Evolutionary conservation across 1,284 basidiomycete species (phyloP), one percentile per base, ranked within the genome.

Genomic region (Rhodotorula sp.): DNA sequence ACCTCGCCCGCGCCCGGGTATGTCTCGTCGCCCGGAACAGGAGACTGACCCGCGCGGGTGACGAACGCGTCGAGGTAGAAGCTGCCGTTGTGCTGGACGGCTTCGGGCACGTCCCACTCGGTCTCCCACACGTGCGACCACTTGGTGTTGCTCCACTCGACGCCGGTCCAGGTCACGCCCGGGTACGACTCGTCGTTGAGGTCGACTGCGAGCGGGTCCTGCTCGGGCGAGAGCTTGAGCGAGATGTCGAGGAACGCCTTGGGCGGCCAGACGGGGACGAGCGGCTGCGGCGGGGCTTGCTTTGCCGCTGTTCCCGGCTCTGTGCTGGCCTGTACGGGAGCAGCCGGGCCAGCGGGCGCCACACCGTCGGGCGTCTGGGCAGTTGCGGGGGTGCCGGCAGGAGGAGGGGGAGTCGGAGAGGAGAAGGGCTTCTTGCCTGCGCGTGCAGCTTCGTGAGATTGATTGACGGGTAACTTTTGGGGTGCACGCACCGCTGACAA

Each of bases 41-140:
- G 88, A 74, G 83, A 88, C 50, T 86, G 84, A 2, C 86, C 87
- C 67, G 89, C 86, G 77, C 87, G 89, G 7, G 89, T 86, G 13
- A 98, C 83, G 78, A 92, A 90, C 16, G 97, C 84, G 77, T 97
- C 93, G 63, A 93, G 81, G 10, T 89, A 88, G 78, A 82, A 82
- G 19, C 88, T 90, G 1, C 78, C 83, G 79, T 97, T 97, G 70
- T 86, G 84, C 77, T 90, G 84, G 9, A 96, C 94, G 58, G 84
- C 34, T 82, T 85, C 81, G 0, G 94, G 93, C 52, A 97, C 84
- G 34, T 88, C 84, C 57, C 96, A 83, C 64, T 89, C 83, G 66
- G 89, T 86, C 63, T 91, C 86, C 68, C 86, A 86, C 10, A 85
- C 85, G 77, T 92, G 86, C 50, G 92, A 92, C 77, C 89, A 93